Evolutionary conservation across 257 asterid genomes (phyloP), one percentile per base, ranked within the genome.

Genomic region (Solanum gracilifrons): DNA sequence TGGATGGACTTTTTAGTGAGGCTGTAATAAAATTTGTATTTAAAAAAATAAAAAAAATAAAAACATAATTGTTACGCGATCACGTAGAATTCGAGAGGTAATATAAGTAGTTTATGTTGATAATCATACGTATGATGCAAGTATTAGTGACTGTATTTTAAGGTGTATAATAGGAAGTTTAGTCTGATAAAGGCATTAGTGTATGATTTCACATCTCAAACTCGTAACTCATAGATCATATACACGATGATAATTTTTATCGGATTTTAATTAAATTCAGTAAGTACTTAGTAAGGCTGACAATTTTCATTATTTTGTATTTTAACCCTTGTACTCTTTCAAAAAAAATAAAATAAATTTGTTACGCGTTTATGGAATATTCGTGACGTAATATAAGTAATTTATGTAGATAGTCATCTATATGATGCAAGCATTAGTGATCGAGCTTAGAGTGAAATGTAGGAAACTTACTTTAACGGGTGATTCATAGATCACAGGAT

Each of bases 1-100:
- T 90, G 95, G 90, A 60, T 89, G 87, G 94, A 93, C 95, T 91
- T 90, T 46, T 89, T 87, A 66, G 82, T 83, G 88, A 88, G 31
- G 58, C 23, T n/a, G 83, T 37, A 41, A 7, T 32, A 33, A 33
- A 51, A 68, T n/a, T n/a, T 36, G 35, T 75, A 77, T 29, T 60
- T 6, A 6, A 5, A 0, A 16, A 33, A 73, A 46, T 29, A 31
- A 35, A 9, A 20, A 12, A 9, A 73, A 4, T 7, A 35, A 20
- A 73, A 5, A 69, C 5, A 20, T 31, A 32, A 18, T 4, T 5
- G 2, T 7, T 16, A 9, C 1, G 13, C 7, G 41, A 7, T 31
- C 7, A 32, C 13, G 6, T 10, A 32, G 0, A 5, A n/a, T 69
- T 69, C 11, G 6, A 5, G 4, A 68, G 0, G 13, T 69, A 31